Evolutionary conservation across 179 eudicot species (phyloP), one percentile per base, ranked within the genome.

Genomic region (Heliamphora pulchella): DNA sequence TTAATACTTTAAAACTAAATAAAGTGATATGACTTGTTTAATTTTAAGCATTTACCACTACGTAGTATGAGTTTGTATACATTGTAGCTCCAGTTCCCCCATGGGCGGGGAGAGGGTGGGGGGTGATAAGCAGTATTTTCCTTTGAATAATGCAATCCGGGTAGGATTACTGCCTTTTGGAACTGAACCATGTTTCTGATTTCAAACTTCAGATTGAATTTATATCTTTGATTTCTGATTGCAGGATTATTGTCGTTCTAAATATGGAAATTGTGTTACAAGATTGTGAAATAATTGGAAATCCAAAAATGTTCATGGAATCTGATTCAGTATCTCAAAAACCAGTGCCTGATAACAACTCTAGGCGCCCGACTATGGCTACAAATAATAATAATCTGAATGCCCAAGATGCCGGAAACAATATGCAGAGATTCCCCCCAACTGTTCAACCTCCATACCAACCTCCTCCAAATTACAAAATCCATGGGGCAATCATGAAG

Each of bases 361-460:
- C 79, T 50, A 65, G 48, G 71, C 51, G 65, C 80, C 77, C 86
- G 76, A 68, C 80, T 1, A 65, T 75, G 82, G 70, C 81, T 44
- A 80, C 73, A 47, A 85, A 77, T 76, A 64, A 57, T 61, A 83
- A 68, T 31, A 61, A 76, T 66, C 1, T 55, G 15, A 71, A 84
- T 79, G 84, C 78, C 72, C 87, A 78, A 46, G 78, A 81, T 85
- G 71, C 85, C 55, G 83, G 82, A 79, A 80, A 74, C 71, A 86
- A 84, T 66, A 68, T 57, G 55, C 91, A 81, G 71, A 90, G 82
- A 78, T 89, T 87, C 79, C 87, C 86, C 13, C 94, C 97, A 59
- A 86, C 90, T 83, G 89, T 96, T 89, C 98, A 96, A 83, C 96
- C 98, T 65, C 81, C 97, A 43, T 96, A 94, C 84, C 97, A 94